These are phyloP conservation scores for Colletotrichum sp. DNA, from an alignment of 2,329 filamentous ascomycete genomes.

Conservation along the genomic window DNA sequence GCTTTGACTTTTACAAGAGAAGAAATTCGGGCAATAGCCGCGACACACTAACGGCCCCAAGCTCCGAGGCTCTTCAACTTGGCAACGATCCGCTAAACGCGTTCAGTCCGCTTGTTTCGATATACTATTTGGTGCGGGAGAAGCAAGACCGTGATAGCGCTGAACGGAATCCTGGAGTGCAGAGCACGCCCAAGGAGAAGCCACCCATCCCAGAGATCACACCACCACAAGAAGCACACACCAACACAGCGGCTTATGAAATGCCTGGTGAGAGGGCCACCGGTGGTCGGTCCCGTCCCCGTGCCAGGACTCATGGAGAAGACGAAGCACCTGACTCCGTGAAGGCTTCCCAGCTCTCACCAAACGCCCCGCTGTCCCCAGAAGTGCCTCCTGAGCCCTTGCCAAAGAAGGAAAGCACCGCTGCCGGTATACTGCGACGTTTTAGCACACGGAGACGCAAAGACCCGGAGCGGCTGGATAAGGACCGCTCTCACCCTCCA, in stretches of 20 bases:
- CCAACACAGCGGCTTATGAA: conserved; percentile 84
- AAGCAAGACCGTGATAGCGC: conserved; percentile 81
- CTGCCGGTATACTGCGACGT: conserved; percentile 81
- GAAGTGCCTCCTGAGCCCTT: conserved; percentile 66
- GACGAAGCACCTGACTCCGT: conserved; percentile 82
- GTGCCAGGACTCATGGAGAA: conserved; percentile 92
- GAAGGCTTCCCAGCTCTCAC: conserved; percentile 66
- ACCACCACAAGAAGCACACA: conserved; percentile 86
- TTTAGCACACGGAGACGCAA: conserved; percentile 87
- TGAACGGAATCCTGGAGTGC: conserved; percentile 55
- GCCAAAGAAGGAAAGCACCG: conserved; percentile 84
- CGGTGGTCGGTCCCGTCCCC: conserved; percentile 80
- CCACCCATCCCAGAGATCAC: conserved; percentile 73
- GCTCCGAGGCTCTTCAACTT: conserved; percentile 81
- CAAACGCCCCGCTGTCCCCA: conserved; percentile 49
- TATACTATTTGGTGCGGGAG: conserved; percentile 96
- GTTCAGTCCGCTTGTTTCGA: conserved; percentile 88
- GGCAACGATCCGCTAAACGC: conserved; percentile 91
- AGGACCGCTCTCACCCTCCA: conserved; percentile 73
- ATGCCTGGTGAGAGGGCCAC: conserved; percentile 89
- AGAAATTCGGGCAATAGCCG: conserved; percentile 88
- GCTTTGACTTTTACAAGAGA: conserved; percentile 96
- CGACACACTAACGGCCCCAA: conserved; percentile 85
- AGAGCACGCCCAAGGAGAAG: conserved; percentile 40
- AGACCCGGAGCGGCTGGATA: conserved; percentile 68